Base-by-base conservation (phyloP, 1,284 basidiomycete species). In the Caloboletus firmus region DNA sequence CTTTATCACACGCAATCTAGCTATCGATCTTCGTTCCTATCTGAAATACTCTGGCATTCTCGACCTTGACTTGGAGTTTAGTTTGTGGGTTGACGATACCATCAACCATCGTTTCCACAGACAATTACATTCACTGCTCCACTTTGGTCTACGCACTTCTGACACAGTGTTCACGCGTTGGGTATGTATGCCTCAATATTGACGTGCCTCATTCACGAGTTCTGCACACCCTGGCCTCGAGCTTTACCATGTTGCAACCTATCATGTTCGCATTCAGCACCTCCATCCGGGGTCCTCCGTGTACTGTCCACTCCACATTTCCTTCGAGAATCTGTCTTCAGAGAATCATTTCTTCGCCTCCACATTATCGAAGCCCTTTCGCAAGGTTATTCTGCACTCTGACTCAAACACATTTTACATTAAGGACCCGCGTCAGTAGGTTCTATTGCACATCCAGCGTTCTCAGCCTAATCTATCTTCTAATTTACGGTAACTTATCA, bases 101-200 rank as follows among this genome's bases (percentile, higher is more conserved):
- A 44, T 59, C 22, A 18, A 34, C 18, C 22, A 47, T 43, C 31
- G 11, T 36, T 37, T 59, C 26, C 46, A 20, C 24, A 43, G 20
- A 18, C 39, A 45, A 45, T 43, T 36, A 26, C 26, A 40, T 20
- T 26, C 28, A 17, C 13, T 22, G 13, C 36, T 35, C 31, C 49
- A 37, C 47, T 49, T 46, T 24, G 20, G 20, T 47, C 47, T 3
- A 28, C 28, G n/a, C 42, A 15, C 31, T 20, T 13, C 10, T 36
- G 37, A 24, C 44, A 40, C 34, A 34, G 28, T 15, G 20, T 42
- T 40, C 46, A 45, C 41, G 45, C 54, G 22, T 46, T 28, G 32
- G 30, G 46, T 22, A 43, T 32, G 39, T 50, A 28, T 15, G 26
- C 41, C 24, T 42, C 32, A 35, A 8, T 41, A 32, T 35, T 30